Conservation (phyloP, 2,329 filamentous ascomycete species). For the Colletotrichum tropicale region DNA sequence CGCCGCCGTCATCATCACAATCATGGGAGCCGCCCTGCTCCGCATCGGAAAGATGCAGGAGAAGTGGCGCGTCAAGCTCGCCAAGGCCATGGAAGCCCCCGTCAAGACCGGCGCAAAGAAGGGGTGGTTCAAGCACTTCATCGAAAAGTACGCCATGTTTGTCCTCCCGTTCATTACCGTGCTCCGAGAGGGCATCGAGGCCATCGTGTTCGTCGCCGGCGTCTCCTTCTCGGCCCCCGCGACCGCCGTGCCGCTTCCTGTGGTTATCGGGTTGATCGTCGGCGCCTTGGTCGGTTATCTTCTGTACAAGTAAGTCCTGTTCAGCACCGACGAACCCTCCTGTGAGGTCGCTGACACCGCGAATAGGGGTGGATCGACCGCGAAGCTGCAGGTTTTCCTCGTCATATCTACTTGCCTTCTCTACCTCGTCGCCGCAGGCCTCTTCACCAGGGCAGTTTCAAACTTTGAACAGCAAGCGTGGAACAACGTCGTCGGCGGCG, state of each 20-base stretch:
- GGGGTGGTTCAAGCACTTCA: slow-evolving; percentile 62
- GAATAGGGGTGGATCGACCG: slow-evolving; percentile 43
- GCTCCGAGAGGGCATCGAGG: slow-evolving; percentile 85
- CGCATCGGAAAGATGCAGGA: slow-evolving; percentile 83
- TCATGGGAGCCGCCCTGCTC: slow-evolving; percentile 81
- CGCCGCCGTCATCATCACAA: slow-evolving; percentile 78
- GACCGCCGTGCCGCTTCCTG: slow-evolving; percentile 77
- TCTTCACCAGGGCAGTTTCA: slow-evolving; percentile 82
- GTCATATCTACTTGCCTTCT: slow-evolving; percentile 81
- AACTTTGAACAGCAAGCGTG: slow-evolving; percentile 73
- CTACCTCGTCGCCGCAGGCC: slow-evolving; percentile 82
- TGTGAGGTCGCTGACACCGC: background rate
- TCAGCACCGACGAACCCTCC: background rate
- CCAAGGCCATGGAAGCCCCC: slow-evolving; percentile 66
- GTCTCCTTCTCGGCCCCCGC: slow-evolving; percentile 80
- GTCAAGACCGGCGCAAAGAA: slow-evolving; percentile 46
- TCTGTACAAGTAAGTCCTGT: slow-evolving; percentile 72
- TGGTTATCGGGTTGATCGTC: slow-evolving; percentile 72
- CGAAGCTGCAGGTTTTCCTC: slow-evolving; percentile 73
- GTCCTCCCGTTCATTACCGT: slow-evolving; percentile 85
- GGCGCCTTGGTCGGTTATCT: slow-evolving; percentile 73
- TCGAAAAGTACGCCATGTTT: slow-evolving; percentile 86
- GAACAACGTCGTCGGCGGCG: slow-evolving; percentile 67
- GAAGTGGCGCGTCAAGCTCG: slow-evolving; percentile 87
- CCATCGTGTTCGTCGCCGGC: slow-evolving; percentile 84